A percentile compares a stretch with the other conserved stretches of the same genome.
phyloP scores from a whole-genome alignment of 257 asterid species.

The Petunia axillaris region DNA sequence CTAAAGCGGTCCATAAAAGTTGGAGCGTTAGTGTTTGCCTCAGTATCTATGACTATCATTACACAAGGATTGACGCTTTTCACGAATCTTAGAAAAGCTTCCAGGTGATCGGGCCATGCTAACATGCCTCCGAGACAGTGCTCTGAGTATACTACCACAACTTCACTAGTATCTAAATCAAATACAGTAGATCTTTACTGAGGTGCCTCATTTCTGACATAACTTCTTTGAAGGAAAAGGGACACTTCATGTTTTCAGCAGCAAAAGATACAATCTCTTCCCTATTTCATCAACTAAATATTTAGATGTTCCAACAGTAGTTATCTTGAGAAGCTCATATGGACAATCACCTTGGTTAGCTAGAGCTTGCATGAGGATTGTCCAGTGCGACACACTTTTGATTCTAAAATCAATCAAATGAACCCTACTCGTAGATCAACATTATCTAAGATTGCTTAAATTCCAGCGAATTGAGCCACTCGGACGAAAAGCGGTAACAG shows the following conservation, averaged over 20 bases:
- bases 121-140: slow-evolving; percentile 28
- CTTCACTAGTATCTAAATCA: slow-evolving; percentile 36
- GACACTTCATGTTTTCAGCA: no score
- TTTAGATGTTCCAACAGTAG: no score
- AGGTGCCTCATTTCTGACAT: slow-evolving; percentile 35
- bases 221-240: no score
- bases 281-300: no score
- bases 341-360: slow-evolving; percentile 15
- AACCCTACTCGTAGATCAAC: slow-evolving; percentile 41
- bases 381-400: slow-evolving; percentile 42
- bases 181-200: slow-evolving; percentile 31
- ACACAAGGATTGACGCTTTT: slow-evolving; percentile 37
- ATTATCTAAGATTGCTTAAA: slow-evolving; percentile 35
- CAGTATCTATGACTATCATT: slow-evolving; percentile 26
- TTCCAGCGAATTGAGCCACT: slow-evolving; percentile 22
- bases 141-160: slow-evolving; percentile 36
- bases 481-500: slow-evolving; percentile 31
- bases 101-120: slow-evolving; percentile 31
- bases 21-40: no score
- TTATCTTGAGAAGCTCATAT: no score
- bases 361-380: slow-evolving; percentile 45
- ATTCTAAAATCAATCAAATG: slow-evolving; percentile 47
- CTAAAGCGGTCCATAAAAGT: slow-evolving; percentile 33
- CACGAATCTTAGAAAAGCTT: slow-evolving; percentile 27
- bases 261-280: no score